Base-by-base conservation (phyloP, 352 stramenopile genomes). In the Phytophthora megakarya region DNA sequence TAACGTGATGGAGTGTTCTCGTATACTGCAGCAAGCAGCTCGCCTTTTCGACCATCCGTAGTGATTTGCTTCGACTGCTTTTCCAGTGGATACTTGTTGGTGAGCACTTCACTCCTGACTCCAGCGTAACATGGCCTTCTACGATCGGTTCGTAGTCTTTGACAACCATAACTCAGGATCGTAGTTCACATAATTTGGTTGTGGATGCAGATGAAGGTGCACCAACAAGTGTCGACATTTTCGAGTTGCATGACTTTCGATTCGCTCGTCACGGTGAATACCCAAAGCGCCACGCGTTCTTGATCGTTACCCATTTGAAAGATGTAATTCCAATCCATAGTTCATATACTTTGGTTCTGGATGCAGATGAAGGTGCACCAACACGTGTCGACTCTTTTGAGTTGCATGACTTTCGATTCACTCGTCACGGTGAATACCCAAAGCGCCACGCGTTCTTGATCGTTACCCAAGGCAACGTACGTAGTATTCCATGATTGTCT, bases 261-360 rank as follows among this genome's bases (percentile, higher is more conserved):
- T 78, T 76, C 55, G 62, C 71, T 40, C 54, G 74, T 3, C 61
- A 80, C 33, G 70, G 67, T 3, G 45, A 63, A 33, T 81, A 81
- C 19, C 70, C 73, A 25, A 78, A 73, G 40, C 59, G 70, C 16
- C 73, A 81, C 30, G 57, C 67, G 3, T 30, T 76, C 3, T 25
- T 81, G 11, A 37, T 79, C 40, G 44, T 83, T 32, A 65, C 73
- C 8, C 64, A 62, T n/a, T n/a, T n/a, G n/a, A n/a, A n/a, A n/a
- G n/a, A n/a, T n/a, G n/a, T n/a, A n/a, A n/a, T n/a, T n/a, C 40
- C 8, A 5, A 18, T 22, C 13, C 25, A 16, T 35, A 9, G 42
- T 11, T 25, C 8, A 26, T 19, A 8, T n/a, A 22, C 13, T 12
- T 23, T 52, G 22, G n/a, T n/a, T n/a, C n/a, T 40, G 46, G 30